These are phyloP conservation scores for Dactylorhiza incarnata DNA, from an alignment of 106 monocot genomes.

Conservation along the genomic window DNA sequence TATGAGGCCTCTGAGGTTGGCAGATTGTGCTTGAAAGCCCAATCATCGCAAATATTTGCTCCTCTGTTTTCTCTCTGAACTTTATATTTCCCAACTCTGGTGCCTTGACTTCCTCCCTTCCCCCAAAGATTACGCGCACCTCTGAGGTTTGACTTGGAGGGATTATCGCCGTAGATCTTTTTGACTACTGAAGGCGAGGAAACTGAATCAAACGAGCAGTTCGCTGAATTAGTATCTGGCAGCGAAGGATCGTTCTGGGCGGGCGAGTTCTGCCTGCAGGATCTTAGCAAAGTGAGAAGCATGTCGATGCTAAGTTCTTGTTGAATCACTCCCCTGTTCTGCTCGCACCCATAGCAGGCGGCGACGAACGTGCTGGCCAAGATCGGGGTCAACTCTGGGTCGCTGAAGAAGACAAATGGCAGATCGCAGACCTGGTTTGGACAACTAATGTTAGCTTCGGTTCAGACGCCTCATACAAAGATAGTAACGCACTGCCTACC, in stretches of 20 bases:
- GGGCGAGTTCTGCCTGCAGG: slow-evolving; percentile 41
- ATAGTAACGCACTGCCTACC: slow-evolving; percentile 18
- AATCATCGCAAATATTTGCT: slow-evolving; percentile 52
- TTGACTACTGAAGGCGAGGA: slow-evolving; percentile 28
- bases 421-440: slow-evolving; percentile 80
- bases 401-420: slow-evolving; percentile 94
- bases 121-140: slow-evolving; percentile 11
- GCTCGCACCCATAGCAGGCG: slow-evolving; percentile 84
- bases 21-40: slow-evolving; percentile 50
- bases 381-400: slow-evolving; percentile 82
- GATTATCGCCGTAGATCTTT: slow-evolving; percentile 36
- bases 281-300: slow-evolving; percentile 77
- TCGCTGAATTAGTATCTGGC: slow-evolving; percentile 16
- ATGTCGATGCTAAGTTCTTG: slow-evolving; percentile 97
- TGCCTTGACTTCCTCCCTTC: slow-evolving; percentile 22
- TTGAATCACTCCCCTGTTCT: slow-evolving; percentile 75
- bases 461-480: not conserved
- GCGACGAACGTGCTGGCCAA: slow-evolving; percentile 74
- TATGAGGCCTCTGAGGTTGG: slow-evolving; percentile 31
- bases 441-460: not conserved
- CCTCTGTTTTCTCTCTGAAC: slow-evolving; percentile 41
- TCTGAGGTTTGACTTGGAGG: slow-evolving; percentile 36
- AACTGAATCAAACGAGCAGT: slow-evolving; percentile 20
- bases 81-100: slow-evolving; percentile 42
- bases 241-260: slow-evolving; percentile 18